Evolutionary conservation across 345 rosid species (phyloP).

Genomic region (Dipteronia sinensis): DNA sequence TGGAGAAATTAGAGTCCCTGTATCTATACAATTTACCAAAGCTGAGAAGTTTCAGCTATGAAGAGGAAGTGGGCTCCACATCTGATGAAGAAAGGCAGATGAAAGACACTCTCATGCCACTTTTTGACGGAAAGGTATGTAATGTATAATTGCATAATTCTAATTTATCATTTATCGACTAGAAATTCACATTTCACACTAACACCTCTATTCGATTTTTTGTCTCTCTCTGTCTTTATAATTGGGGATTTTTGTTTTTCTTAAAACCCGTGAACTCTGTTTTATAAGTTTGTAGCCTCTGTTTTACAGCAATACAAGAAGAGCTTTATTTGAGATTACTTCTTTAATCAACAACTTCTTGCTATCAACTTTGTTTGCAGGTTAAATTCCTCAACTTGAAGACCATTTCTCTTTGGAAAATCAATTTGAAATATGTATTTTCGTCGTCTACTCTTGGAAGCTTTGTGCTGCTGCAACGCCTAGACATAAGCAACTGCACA

Average conservation of each 20-base stretch:
- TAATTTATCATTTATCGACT: too few relatives aligned
- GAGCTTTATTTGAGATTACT: too few relatives aligned
- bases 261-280: too few relatives aligned
- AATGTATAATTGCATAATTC: background rate
- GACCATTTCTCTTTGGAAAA: background rate
- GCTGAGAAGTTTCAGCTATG: background rate
- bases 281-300: too few relatives aligned
- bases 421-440: conserved; percentile 18
- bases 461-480: conserved; percentile 4
- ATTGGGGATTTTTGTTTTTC: too few relatives aligned
- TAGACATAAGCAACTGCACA: background rate
- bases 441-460: conserved; percentile 22
- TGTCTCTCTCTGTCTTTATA: too few relatives aligned
- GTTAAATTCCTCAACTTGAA: conserved; percentile 30
- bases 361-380: conserved; percentile 7
- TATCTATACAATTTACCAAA: too few relatives aligned
- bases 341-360: too few relatives aligned
- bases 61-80: background rate
- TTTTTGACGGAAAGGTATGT: conserved; percentile 1
- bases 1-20: too few relatives aligned
- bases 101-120: background rate
- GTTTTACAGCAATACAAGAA: too few relatives aligned
- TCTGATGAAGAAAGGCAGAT: background rate
- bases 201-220: too few relatives aligned
- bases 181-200: too few relatives aligned